Evolutionary conservation across 73 alveolate species (phyloP), one percentile per base, ranked within the genome.

Genomic region (Paramecium sexaurelia): DNA sequence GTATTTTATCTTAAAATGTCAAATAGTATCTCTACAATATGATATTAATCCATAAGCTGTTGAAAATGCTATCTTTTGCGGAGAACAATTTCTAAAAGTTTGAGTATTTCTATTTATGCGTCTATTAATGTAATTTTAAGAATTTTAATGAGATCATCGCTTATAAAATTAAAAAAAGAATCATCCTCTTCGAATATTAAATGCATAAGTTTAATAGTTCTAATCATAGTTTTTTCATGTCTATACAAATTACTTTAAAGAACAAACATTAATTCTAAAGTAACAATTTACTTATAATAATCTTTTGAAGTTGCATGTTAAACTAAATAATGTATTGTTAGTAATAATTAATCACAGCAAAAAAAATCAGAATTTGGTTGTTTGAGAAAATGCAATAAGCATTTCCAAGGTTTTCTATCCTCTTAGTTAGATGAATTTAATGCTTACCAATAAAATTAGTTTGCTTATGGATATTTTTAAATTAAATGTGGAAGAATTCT

Each of bases 211-310:
- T 61, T 61, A 10, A 27, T 29, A 10, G 83, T 26, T 13, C 45
- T 19, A 61, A 61, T 27, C 43, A 61, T 29, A 4, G 41, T 61
- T 61, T n/a, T 61, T 61, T 61, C 24, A 6, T 61, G 83, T 29
- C 83, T 26, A 13, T 61, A 61, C 19, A 61, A 32, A 61, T 61
- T 61, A 6, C 83, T 61, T 61, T 61, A 45, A 61, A 61, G 83
- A 2, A 61, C 83, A 29, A 29, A 29, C 43, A 61, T 61, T 61
- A 61, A 32, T 13, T 61, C 83, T 15, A 24, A 10, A 24, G 41
- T 61, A 5, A 61, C 83, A 61, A 61, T 61, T 13, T 29, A 29
- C 9, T 61, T 24, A 61, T 61, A 61, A 10, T 61, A 61, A 1
- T 4, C 22, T 17, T 11, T 61, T 22, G 83, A 32, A 29, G 11